A percentile compares a stretch with the other conserved stretches of the same genome.
Conservation (phyloP, 2,329 filamentous ascomycete genomes). For the Calonectria multiphialidica region DNA sequence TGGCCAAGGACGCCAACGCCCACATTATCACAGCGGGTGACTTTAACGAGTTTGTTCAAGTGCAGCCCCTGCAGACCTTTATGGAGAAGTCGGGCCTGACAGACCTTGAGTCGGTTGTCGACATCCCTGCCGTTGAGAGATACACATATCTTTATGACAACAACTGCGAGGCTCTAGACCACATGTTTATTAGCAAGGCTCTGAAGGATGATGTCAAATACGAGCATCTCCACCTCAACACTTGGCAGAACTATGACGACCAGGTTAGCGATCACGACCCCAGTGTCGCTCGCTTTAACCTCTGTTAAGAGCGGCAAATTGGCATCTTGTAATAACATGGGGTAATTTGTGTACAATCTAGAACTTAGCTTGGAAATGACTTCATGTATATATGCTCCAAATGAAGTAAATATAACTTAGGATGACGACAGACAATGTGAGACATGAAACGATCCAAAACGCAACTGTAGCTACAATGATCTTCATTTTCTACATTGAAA, state of each 20-base stretch:
- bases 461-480: too few species aligned
- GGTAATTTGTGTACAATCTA: background rate
- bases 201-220: conserved; percentile 60
- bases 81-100: conserved; percentile 63
- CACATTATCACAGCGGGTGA: conserved; percentile 73
- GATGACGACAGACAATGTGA: background rate
- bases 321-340: background rate
- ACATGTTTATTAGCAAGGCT: conserved; percentile 73
- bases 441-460: too few species aligned
- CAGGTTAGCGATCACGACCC: conserved; percentile 78
- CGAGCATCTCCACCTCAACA: conserved; percentile 79
- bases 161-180: conserved; percentile 78
- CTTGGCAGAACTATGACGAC: conserved; percentile 70
- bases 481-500: too few species aligned
- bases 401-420: background rate
- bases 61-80: conserved; percentile 69
- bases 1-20: conserved; percentile 67
- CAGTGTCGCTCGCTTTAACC: conserved; percentile 71
- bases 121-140: conserved; percentile 66
- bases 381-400: conserved; percentile 17
- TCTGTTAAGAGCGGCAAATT: conserved; percentile 57
- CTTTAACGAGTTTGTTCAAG: conserved; percentile 79
- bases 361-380: background rate
- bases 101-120: conserved; percentile 72
- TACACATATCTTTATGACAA: conserved; percentile 80